Evolutionary conservation across 208 protist species (phyloP).

Genomic region (Tritrichomonas musculus): DNA sequence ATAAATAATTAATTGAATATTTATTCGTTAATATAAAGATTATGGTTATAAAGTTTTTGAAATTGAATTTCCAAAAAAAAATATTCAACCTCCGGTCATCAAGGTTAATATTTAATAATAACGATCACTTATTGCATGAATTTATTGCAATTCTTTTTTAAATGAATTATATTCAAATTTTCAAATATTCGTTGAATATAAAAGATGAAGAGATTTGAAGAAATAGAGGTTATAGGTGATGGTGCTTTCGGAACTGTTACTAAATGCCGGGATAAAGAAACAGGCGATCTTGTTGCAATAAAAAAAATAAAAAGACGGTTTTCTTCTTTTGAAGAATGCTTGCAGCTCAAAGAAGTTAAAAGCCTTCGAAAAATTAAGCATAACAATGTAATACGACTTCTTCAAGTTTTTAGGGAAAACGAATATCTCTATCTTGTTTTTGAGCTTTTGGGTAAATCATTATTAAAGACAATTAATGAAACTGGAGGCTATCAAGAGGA

Average conservation of each 20-base stretch:
- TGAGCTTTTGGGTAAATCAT: background rate
- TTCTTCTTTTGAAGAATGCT: constrained; percentile 84
- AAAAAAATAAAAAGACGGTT: constrained; percentile 96
- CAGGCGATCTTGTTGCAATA: constrained; percentile 90
- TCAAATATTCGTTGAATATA: too few species aligned
- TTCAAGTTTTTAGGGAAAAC: constrained; percentile 11
- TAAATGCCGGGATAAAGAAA: constrained; percentile 73
- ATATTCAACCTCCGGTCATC: too few species aligned
- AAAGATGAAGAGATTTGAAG: constrained; percentile 65
- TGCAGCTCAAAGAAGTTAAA: too few species aligned
- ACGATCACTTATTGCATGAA: too few species aligned
- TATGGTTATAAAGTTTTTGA: too few species aligned
- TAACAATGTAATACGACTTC: background rate
- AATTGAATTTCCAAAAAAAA: too few species aligned
- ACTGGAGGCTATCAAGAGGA: background rate
- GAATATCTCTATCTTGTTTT: constrained; percentile 21
- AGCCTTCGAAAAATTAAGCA: too few species aligned
- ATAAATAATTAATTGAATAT: too few species aligned
- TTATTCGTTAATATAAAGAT: too few species aligned
- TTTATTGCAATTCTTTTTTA: too few species aligned
- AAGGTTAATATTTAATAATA: too few species aligned
- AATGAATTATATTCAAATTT: too few species aligned
- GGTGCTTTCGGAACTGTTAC: constrained; percentile 85
- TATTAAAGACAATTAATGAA: background rate
- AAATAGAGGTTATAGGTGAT: constrained; percentile 78